Base-by-base conservation (phyloP, 257 asterid species). In the Misopates orontium region DNA sequence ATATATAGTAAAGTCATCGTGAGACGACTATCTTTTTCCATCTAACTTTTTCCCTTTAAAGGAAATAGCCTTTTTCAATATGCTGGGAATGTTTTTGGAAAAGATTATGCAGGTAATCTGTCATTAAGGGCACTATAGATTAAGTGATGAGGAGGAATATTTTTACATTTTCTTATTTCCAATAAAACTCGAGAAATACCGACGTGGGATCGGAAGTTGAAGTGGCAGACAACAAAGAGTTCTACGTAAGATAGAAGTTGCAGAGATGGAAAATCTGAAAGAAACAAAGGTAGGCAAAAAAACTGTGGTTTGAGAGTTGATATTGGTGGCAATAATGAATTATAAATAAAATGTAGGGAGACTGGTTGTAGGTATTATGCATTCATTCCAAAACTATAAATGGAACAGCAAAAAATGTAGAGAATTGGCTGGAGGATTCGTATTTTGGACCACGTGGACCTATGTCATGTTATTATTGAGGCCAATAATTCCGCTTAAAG, bases 391-490 rank as follows among this genome's bases (percentile, higher is more conserved):
- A 58, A 24, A 69, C 52, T 55, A 56, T 40, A 63, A 77, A 42
- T 75, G 82, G 79, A 72, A 75, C 80, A 73, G 50, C 74, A 58
- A 58, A n/a, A 44, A 18, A 24, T 41, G 66, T 57, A 24, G 67
- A 67, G 66, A 71, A 69, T 66, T 73, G 60, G 68, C 72, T 49
- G 73, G 73, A 73, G 39, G 73, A 48, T 55, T 73, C 71, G 69
- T 15, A 55, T 61, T 41, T n/a, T 66, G 77, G 75, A 47, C 82
- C 83, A 81, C 80, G 67, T 64, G 82, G 82, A 81, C 78, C 81
- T 66, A 61, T 61, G 17, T 16, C n/a, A 5, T 20, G 17, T 32
- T 17, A 21, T 64, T 49, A 19, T 25, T 44, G 44, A 10, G 6
- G 23, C 5, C 18, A 50, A 50, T 17, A 28, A 28, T 2, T 28